These are phyloP conservation scores for Hericium coralloides DNA, from an alignment of 768 basidiomycete genomes.

Conservation along the genomic window DNA sequence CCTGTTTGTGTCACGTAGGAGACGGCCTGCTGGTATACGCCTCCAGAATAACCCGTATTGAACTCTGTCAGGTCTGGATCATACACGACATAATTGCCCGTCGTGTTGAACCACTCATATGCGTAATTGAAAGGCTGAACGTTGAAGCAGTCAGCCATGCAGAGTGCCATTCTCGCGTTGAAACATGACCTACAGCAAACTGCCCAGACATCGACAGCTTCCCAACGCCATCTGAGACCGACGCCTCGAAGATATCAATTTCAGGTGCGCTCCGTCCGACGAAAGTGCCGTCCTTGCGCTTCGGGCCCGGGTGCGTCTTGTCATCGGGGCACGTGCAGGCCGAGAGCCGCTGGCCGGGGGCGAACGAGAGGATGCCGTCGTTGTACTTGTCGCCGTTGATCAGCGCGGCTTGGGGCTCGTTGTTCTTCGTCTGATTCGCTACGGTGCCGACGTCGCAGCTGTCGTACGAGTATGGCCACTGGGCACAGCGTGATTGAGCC, in stretches of 20 bases:
- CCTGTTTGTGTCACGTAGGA: slow-evolving; percentile 54
- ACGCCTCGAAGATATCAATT: slow-evolving; percentile 63
- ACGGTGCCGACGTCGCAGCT: slow-evolving; percentile 84
- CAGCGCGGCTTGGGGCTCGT: slow-evolving; percentile 50
- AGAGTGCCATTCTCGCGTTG: slow-evolving; percentile 6
- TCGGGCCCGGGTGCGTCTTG: slow-evolving; percentile 40
- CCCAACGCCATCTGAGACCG: slow-evolving; percentile 9
- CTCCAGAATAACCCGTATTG: slow-evolving; percentile 63
- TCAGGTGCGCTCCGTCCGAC: slow-evolving; percentile 59
- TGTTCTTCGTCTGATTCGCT: slow-evolving; percentile 71
- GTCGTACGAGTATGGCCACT: slow-evolving; percentile 82
- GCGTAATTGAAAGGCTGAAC: slow-evolving; percentile 42
- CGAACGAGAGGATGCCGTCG: slow-evolving; percentile 58
- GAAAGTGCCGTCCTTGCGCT: slow-evolving; percentile 41
- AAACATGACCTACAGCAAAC: slow-evolving; percentile 8
- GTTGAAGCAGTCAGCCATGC: slow-evolving; percentile 35
- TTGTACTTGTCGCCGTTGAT: slow-evolving; percentile 48
- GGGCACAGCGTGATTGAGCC: not conserved
- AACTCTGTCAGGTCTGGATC: slow-evolving; percentile 42
- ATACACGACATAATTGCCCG: slow-evolving; percentile 46
- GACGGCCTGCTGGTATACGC: slow-evolving; percentile 75
- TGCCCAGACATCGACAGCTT: slow-evolving; percentile 10
- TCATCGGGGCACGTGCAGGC: slow-evolving; percentile 29
- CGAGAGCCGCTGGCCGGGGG: slow-evolving; percentile 59
- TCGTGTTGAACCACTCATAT: slow-evolving; percentile 63